Evolutionary conservation across 2,329 filamentous ascomycete species (phyloP), one percentile per base, ranked within the genome.

Genomic region (Sclerotinia spermophila): DNA sequence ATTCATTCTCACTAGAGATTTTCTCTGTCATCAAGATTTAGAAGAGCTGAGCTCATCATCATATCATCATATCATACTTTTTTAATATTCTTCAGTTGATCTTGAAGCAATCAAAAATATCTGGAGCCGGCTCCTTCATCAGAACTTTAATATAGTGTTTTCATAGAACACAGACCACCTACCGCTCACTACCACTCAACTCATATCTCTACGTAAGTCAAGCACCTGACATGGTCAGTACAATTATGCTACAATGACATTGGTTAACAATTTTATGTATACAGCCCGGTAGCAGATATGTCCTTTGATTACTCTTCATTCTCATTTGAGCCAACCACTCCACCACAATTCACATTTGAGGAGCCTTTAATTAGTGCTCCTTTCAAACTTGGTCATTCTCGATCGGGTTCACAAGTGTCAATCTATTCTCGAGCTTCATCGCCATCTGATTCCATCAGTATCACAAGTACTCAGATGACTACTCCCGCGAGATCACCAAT

Each of bases 401-500:
- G 83, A 82, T 75, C 76, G 68, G 75, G 75, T 71, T 79, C 78
- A 53, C 73, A 77, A 61, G 76, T 73, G 55, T 79, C 76, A 73
- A 82, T 88, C 77, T 91, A 89, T 83, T 91, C 90, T 67, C 85
- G 87, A 77, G 86, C 91, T 79, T 92, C 90, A 59, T 87, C 87
- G 45, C 87, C 87, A 58, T 70, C 69, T 33, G 69, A 67, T 44
- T 67, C 69, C 33, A 55, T 67, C 33, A 91, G 91, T 79, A 92
- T 91, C 58, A 84, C 89, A 76, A 85, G 87, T 82, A 92, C 90
- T 30, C 84, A 86, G 75, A 84, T 88, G 76, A 91, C 89, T 68
- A 94, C 91, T 19, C 92, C 92, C 68, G 86, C 86, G 68, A 85
- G 86, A 74, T 91, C 92, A 45, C 92, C 92, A 72, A 87, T 94